A percentile compares a stretch with the other conserved stretches of the same genome.
phyloP scores from a whole-genome alignment of 2,329 filamentous ascomycete genomes.

The Lecanicillium sp. region DNA sequence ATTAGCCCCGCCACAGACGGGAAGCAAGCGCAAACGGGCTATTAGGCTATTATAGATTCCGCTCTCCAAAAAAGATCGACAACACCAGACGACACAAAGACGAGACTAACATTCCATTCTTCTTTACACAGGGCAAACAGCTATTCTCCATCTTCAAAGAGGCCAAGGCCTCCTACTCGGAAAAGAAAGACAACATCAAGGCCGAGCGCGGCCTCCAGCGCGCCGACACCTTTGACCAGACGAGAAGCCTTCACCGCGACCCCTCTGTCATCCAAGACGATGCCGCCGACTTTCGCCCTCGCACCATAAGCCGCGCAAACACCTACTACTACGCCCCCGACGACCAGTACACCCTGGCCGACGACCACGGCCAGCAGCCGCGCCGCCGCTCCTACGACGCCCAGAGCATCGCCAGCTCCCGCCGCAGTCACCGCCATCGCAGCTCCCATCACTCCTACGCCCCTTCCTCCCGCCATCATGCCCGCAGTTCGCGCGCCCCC shows the following conservation, averaged over 20 bases:
- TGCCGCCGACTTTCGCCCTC: constrained; percentile 23
- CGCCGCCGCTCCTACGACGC: constrained; percentile 20
- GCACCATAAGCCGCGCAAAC: neutral
- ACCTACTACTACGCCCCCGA: constrained; percentile 24
- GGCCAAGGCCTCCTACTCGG: constrained; percentile 78
- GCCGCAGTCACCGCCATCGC: constrained; percentile 26
- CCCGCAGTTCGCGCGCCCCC: constrained; percentile 22
- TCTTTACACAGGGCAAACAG: constrained; percentile 66
- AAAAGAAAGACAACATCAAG: constrained; percentile 78
- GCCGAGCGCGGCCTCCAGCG: constrained; percentile 56
- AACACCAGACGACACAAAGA: neutral
- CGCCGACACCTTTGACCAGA: constrained; percentile 50
- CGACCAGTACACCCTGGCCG: constrained; percentile 26
- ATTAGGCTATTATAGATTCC: neutral
- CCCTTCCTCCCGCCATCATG: constrained; percentile 26
- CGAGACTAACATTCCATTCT: neutral
- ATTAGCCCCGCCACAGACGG: constrained; percentile 4
- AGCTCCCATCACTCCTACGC: constrained; percentile 27
- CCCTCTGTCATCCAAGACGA: constrained; percentile 28
- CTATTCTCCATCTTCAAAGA: constrained; percentile 88
- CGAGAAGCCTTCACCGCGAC: constrained; percentile 17
- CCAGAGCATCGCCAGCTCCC: constrained; percentile 35
- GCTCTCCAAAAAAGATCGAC: neutral
- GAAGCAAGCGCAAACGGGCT: no score
- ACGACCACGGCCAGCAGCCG: no score